Evolutionary conservation across 306 rosid genomes (phyloP).

Genomic region (Prunus dulcis): DNA sequence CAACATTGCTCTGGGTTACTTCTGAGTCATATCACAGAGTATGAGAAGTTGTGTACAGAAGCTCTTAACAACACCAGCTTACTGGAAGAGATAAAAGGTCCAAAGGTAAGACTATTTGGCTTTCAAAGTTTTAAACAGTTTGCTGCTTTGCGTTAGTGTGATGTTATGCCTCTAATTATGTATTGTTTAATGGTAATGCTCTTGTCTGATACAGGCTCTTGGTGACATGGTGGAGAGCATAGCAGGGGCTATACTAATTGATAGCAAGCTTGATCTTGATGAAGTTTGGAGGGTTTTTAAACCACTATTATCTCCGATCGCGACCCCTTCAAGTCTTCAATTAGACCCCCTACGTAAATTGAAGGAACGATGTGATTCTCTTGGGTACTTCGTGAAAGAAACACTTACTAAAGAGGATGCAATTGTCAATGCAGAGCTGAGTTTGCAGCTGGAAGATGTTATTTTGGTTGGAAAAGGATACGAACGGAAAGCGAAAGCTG

Average conservation of each 20-base stretch:
- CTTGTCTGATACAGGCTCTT: constrained; percentile 48
- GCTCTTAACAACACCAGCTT: constrained; percentile 21
- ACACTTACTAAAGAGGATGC: constrained; percentile 47
- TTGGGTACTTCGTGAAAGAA: constrained; percentile 70
- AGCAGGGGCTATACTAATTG: constrained; percentile 83
- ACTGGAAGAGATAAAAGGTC: constrained; percentile 49
- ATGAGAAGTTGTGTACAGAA: constrained; percentile 45
- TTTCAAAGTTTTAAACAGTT: background rate
- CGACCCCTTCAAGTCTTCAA: constrained; percentile 84
- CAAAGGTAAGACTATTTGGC: constrained; percentile 45
- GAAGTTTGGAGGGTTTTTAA: constrained; percentile 71
- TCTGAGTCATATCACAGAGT: constrained; percentile 58
- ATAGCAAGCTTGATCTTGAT: constrained; percentile 63
- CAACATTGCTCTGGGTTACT: constrained; percentile 66
- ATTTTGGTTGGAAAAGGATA: constrained; percentile 49
- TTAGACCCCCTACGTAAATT: constrained; percentile 63
- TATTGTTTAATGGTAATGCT: background rate
- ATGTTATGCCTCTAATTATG: background rate
- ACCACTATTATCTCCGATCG: constrained; percentile 80
- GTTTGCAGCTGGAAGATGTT: constrained; percentile 58
- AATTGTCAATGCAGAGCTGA: constrained; percentile 47
- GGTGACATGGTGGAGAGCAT: constrained; percentile 94
- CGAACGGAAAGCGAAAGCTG: constrained; percentile 50
- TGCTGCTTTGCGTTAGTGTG: background rate
- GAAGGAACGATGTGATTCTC: constrained; percentile 60